Percentiles rank a stretch among this genome's conserved stretches.
Conservation (phyloP, 352 stramenopile genomes). For the Blastocystis sp. region DNA sequence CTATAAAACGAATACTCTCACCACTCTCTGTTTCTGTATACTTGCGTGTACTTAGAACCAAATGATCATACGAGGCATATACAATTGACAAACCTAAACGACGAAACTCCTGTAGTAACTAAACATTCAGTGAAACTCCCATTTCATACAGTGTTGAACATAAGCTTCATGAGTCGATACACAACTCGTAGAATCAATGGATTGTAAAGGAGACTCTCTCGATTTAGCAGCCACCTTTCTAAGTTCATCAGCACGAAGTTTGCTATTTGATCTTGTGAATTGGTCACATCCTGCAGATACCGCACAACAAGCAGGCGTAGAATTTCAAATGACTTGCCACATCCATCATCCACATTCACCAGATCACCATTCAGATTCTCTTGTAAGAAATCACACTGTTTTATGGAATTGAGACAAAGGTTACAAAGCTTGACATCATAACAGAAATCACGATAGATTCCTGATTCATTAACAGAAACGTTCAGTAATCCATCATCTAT, state of each 20-base stretch:
- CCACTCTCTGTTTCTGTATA: background rate
- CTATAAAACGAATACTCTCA: slow-evolving; percentile 31
- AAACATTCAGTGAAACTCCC: slow-evolving; percentile 67
- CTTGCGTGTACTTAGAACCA: slow-evolving; percentile 79
- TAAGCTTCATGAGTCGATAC: slow-evolving; percentile 81
- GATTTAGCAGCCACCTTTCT: slow-evolving; percentile 85
- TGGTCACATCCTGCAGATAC: slow-evolving; percentile 84
- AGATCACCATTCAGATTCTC: slow-evolving; percentile 51
- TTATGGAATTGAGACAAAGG: slow-evolving; percentile 74
- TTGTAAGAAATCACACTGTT: slow-evolving; percentile 66
- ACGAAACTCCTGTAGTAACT: slow-evolving; percentile 85
- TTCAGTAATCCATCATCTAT: slow-evolving; percentile 65
- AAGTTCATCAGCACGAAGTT: slow-evolving; percentile 89
- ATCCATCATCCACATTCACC: slow-evolving; percentile 65
- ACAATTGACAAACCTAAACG: slow-evolving; percentile 86
- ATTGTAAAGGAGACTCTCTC: slow-evolving; percentile 83
- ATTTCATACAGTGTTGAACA: slow-evolving; percentile 46
- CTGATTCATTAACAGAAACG: slow-evolving; percentile 78
- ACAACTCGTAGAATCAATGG: slow-evolving; percentile 84
- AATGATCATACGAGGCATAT: slow-evolving; percentile 76
- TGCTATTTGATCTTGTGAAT: slow-evolving; percentile 80
- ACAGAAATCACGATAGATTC: slow-evolving; percentile 80
- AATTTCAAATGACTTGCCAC: slow-evolving; percentile 80
- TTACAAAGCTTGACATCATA: slow-evolving; percentile 77
- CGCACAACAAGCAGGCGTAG: slow-evolving; percentile 81